Evolutionary conservation across 2,329 filamentous ascomycete genomes (phyloP), one percentile per base, ranked within the genome.

Genomic region (Alternaria sp.): DNA sequence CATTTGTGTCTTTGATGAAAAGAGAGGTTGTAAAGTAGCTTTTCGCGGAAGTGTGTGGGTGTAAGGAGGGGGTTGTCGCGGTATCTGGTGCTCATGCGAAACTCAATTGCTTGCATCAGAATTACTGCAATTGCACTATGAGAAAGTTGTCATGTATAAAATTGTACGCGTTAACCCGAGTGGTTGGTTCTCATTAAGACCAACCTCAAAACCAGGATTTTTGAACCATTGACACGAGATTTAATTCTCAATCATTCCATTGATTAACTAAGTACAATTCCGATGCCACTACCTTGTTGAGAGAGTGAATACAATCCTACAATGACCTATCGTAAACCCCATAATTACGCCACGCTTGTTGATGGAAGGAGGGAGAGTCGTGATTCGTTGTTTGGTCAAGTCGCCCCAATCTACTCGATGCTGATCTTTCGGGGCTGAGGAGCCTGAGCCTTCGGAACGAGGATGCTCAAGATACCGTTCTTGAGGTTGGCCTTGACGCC

Each of bases 401-500:
- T 8, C 10, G 23, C 10, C 17, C 23, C 33, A 14, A 17, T 40
- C 62, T 82, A 87, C 79, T 86, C 80, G 62, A 88, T 83, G 58
- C 77, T 79, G 68, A 88, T 85, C 77, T 81, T 84, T 75, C 82
- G 82, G 49, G 78, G 70, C 56, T 76, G 74, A 6, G 81, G 78
- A 13, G 80, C 79, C 57, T 79, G 72, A 26, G 81, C 80, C 79
- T 88, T 88, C 2, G 86, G 86, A 7, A 88, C 82, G 5, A 82
- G 68, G 40, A 88, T 81, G 54, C 78, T 82, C 52, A 88, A 74
- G 53, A 88, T 81, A 10, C 86, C 86, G 67, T 88, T 82, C 79
- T 85, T 87, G 73, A 88, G 71, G 52, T 77, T 83, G 21, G 86
- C 86, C 76, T 83, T 86, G 66, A 88, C 86, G n/a, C 75, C 79